phyloP scores from a whole-genome alignment of 129 eudicot species.

The Mikania micrantha region DNA sequence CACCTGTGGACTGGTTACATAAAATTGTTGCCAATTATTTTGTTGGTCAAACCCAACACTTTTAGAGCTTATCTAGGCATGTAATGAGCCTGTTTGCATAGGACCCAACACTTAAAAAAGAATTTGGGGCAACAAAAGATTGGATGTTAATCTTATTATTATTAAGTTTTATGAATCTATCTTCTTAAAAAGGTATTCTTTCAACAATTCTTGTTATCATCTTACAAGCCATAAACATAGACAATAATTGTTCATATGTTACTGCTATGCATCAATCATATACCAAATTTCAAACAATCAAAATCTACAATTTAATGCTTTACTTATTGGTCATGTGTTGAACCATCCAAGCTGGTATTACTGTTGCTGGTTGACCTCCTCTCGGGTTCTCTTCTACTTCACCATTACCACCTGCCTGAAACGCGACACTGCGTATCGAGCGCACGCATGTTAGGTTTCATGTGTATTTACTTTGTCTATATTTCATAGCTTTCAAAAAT shows the following conservation, averaged over 20 bases:
- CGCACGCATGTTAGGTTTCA: background rate
- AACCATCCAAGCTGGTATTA: slow-evolving; percentile 68
- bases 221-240: slow-evolving; percentile 2
- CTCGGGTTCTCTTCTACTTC: slow-evolving; percentile 42
- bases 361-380: slow-evolving; percentile 21
- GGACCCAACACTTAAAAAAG: no score
- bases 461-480: background rate
- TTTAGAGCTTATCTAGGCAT: no score
- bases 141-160: no score
- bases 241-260: slow-evolving; percentile 8
- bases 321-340: slow-evolving; percentile 26
- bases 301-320: background rate
- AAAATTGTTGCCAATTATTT: no score
- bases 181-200: background rate
- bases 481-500: background rate
- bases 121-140: background rate
- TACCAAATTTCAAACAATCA: background rate
- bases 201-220: background rate
- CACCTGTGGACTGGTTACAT: no score
- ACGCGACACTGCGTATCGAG: slow-evolving; percentile 25
- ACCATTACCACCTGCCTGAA: slow-evolving; percentile 25
- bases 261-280: background rate
- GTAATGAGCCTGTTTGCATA: no score
- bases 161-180: no score
- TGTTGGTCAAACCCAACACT: no score